Percentiles rank a stretch among this genome's conserved stretches.
phyloP scores from a whole-genome alignment of 1,139 yeast species.

The Meyerozyma carpophila region DNA sequence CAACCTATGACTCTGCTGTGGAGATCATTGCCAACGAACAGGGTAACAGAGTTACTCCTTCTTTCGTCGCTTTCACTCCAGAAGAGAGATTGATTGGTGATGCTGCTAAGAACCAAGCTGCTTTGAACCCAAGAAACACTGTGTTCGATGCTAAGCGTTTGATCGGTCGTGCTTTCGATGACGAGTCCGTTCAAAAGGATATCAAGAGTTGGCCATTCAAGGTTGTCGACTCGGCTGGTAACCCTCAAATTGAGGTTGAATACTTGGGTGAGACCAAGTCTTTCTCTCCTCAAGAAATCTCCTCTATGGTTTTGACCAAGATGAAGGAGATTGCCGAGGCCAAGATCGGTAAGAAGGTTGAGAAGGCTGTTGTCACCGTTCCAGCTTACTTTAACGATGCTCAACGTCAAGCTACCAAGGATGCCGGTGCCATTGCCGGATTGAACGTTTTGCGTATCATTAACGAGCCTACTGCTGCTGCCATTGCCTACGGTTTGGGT shows the following conservation, averaged over 20 bases:
- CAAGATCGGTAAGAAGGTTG: slow-evolving; percentile 87
- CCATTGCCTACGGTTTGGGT: slow-evolving; percentile 97
- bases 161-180: slow-evolving; percentile 91
- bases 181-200: slow-evolving; percentile 89
- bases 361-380: slow-evolving; percentile 92
- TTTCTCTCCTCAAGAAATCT: slow-evolving; percentile 96
- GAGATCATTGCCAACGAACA: slow-evolving; percentile 98
- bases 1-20: slow-evolving; percentile 85
- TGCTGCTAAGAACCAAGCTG: slow-evolving; percentile 99
- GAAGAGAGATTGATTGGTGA: slow-evolving; percentile 98
- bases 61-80: slow-evolving; percentile 95
- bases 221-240: slow-evolving; percentile 79
- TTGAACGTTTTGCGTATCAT: slow-evolving; percentile 93
- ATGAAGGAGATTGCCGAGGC: slow-evolving; percentile 99
- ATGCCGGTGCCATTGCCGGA: slow-evolving; percentile 97
- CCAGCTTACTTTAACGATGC: slow-evolving; percentile 98
- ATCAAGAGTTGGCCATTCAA: slow-evolving; percentile 97
- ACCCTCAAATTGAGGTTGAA: slow-evolving; percentile 89
- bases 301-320: slow-evolving; percentile 94
- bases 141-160: slow-evolving; percentile 98
- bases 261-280: slow-evolving; percentile 91
- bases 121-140: slow-evolving; percentile 93
- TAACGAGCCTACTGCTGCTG: slow-evolving; percentile 98
- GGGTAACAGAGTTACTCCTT: slow-evolving; percentile 99
- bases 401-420: slow-evolving; percentile 98